Evolutionary conservation across 768 basidiomycete species (phyloP).

Genomic region (Lactifluus pinguis): DNA sequence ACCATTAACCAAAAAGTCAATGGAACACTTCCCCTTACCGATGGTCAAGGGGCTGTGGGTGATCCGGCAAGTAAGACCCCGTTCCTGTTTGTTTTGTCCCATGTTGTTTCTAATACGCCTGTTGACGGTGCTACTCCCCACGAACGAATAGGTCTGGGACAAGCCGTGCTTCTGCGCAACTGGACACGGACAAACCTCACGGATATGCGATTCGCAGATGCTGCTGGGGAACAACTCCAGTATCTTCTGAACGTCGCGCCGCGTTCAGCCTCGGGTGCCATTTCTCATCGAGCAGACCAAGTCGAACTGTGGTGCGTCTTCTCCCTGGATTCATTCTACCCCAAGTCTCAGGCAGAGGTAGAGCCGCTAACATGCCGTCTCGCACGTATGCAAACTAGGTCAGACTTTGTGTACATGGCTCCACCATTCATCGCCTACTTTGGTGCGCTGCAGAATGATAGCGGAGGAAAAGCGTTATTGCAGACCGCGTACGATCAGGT

Average conservation of each 20-base stretch:
- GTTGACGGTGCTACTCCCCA: neutral
- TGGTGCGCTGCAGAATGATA: slow-evolving; percentile 38
- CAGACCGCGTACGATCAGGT: slow-evolving; percentile 48
- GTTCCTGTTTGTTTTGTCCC: neutral
- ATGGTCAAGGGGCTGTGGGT: slow-evolving; percentile 42
- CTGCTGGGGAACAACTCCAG: slow-evolving; percentile 38
- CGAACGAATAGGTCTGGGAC: slow-evolving; percentile 37
- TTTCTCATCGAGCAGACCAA: slow-evolving; percentile 45
- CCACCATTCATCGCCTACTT: slow-evolving; percentile 62
- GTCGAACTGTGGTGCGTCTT: slow-evolving; percentile 43
- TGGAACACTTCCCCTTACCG: slow-evolving; percentile 34
- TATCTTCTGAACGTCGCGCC: slow-evolving; percentile 41
- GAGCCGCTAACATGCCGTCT: neutral
- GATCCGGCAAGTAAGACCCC: slow-evolving; percentile 44
- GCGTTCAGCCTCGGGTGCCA: slow-evolving; percentile 42
- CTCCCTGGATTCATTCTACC: neutral
- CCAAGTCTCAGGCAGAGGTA: neutral
- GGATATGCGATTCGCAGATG: slow-evolving; percentile 31
- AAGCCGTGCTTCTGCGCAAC: slow-evolving; percentile 42
- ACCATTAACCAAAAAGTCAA: slow-evolving; percentile 31
- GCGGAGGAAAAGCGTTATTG: slow-evolving; percentile 30
- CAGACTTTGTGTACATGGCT: slow-evolving; percentile 53
- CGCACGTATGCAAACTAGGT: slow-evolving; percentile 27
- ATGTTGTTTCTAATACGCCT: neutral
- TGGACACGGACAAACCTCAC: slow-evolving; percentile 36